Percentiles rank a stretch among this genome's conserved stretches.
Evolutionary conservation across 208 protist genomes (phyloP).

Genomic region (Leishmania tarentolae): DNA sequence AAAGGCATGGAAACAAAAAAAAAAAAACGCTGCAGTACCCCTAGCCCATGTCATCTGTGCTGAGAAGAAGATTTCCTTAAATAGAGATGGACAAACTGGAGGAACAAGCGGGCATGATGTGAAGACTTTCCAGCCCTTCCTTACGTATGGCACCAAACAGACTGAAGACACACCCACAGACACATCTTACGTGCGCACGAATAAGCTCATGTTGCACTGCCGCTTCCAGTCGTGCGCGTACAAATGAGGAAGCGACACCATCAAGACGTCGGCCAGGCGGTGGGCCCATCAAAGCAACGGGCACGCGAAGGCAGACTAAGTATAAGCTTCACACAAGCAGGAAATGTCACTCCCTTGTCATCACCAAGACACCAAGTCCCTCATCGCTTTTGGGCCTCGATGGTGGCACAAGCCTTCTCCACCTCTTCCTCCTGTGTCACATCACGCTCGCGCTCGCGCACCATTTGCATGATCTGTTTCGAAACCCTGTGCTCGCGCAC

Average conservation of each 20-base stretch:
- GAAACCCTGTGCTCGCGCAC: constrained; percentile 90
- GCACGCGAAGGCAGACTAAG: not conserved
- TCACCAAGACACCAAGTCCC: not conserved
- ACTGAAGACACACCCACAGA: not conserved
- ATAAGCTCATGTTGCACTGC: not conserved
- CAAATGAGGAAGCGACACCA: no score
- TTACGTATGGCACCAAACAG: not conserved
- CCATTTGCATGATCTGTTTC: constrained; percentile 92
- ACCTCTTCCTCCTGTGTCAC: constrained; percentile 72
- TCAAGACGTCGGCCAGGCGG: not conserved
- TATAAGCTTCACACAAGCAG: not conserved
- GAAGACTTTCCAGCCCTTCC: not conserved
- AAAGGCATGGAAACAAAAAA: no score
- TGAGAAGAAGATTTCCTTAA: not conserved
- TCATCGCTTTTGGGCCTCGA: constrained; percentile 65
- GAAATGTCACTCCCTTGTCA: no score
- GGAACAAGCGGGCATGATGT: not conserved
- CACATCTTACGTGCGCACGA: not conserved
- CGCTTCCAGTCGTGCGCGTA: not conserved
- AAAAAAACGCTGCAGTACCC: not conserved
- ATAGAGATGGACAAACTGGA: not conserved
- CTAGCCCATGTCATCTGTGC: not conserved
- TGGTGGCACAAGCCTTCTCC: constrained; percentile 50
- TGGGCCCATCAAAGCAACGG: not conserved
- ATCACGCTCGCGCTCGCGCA: constrained; percentile 83